Evolutionary conservation across 208 protist species (phyloP), one percentile per base, ranked within the genome.

Genomic region (Tritrichomonas foetus): DNA sequence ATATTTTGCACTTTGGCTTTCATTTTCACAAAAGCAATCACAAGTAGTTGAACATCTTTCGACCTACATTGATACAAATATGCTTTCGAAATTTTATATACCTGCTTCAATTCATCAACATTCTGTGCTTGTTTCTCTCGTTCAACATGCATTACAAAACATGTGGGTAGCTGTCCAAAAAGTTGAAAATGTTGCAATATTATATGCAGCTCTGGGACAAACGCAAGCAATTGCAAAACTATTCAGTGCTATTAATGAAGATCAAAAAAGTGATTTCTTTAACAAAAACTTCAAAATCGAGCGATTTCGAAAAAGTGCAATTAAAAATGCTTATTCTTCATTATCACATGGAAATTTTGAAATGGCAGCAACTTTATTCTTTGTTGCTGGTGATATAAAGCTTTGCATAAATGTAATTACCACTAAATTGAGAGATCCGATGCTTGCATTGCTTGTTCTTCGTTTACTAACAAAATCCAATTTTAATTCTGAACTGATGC

Each of bases 291-390:
- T 89, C 39, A 39, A 44, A 30, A 20, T 44, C 0, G 78, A 89
- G 1, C 53, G 57, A 47, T 89, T 41, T 41, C 41, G 78, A 13
- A 89, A 89, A 16, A 33, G 0, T 39, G 78, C 78, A 3, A 16
- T 89, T 2, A 89, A 89, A 20, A 89, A 89, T 89, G 78, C 78
- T 39, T 89, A 89, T 50, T 55, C 41, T 2, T 57, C 47, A 39
- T 36, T 89, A 8, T 89, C 78, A 1, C 8, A 47, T 27, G 47
- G 57, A 27, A 89, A 89, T 36, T 57, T 57, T 57, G 25, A 53
- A 30, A 89, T 89, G 78, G 41, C 41, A 47, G 78, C 78, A 61
- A 33, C 78, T 20, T 57, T 89, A 25, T 89, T 89, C 16, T 89
- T 89, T 39, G 20, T 89, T 5, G 78, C 47, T 20, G 30, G 30